Base-by-base conservation (phyloP, 306 rosid genomes). In the Fagus sylvatica region DNA sequence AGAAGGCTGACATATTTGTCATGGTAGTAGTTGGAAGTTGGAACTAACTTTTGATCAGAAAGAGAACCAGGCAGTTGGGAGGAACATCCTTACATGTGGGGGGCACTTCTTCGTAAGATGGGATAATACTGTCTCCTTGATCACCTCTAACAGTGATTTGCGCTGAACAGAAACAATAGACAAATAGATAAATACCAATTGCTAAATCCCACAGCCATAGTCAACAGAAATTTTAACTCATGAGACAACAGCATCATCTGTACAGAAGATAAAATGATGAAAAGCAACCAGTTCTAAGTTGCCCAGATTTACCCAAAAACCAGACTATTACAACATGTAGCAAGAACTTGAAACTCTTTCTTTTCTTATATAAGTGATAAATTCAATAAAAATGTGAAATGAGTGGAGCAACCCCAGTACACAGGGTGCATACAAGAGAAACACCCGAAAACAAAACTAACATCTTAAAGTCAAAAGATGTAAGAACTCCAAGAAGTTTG, bases 61-160 rank as follows among this genome's bases (percentile, higher is more conserved):
- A 43, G 49, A 53, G 1, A 60, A 75, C 34, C 62, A n/a, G 54
- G 64, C 6, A 80, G 30, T 74, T 56, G 57, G 49, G 32, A 74
- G 80, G 49, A 76, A 57, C 16, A 48, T 87, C 76, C 93, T 88
- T 87, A 94, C 98, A 74, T 94, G 94, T 19, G 97, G 97, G 2
- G 98, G 95, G 81, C 95, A 90, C 82, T 94, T 88, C 77, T 82
- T 94, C 1, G 96, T 90, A 48, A 94, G 87, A 84, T 94, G 94
- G 51, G 95, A 89, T 83, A 92, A 86, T 46, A 94, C 93, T 4
- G 98, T 94, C 86, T 94, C 98, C 90, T 92, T 94, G 77, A 94
- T 87, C 80, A 94, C 97, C 87, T 92, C 97, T 90, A 94, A 72
- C 79, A 94, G 73, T 60, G 90, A 66, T 79, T 94, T 94, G 74